A percentile compares a stretch with the other conserved stretches of the same genome.
phyloP scores from a whole-genome alignment of 2,329 filamentous ascomycete genomes.

The Chaetothyriales sp. region DNA sequence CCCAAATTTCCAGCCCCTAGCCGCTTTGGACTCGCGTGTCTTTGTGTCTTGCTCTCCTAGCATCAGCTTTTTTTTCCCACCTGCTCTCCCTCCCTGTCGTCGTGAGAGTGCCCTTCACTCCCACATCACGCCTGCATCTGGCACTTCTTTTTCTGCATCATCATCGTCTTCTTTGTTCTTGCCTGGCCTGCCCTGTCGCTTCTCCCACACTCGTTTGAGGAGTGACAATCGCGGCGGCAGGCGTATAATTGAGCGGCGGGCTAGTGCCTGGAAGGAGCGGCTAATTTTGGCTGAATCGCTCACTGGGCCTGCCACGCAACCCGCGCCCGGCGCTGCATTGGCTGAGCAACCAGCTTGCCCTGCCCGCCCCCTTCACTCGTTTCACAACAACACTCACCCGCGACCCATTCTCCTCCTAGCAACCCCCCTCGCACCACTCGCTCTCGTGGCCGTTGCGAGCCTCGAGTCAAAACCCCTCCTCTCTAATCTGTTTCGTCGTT shows the following conservation, averaged over 20 bases:
- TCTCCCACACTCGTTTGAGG: constrained; percentile 1
- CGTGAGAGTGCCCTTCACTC: background rate
- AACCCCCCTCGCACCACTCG: background rate
- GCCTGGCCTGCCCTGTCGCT: background rate
- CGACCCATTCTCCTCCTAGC: constrained; percentile 4
- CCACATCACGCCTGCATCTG: background rate
- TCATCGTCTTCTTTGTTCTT: background rate
- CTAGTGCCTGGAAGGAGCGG: background rate
- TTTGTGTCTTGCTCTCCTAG: background rate
- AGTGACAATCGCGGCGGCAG: background rate
- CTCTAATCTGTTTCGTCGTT: background rate
- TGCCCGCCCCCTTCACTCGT: constrained; percentile 19
- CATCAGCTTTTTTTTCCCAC: background rate
- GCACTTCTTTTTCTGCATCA: background rate
- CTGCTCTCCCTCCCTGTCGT: background rate
- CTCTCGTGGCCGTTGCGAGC: background rate
- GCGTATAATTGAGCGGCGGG: background rate
- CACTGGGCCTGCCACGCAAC: constrained; percentile 13
- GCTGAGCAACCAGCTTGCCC: constrained; percentile 19
- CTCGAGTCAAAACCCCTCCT: background rate
- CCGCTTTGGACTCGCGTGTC: background rate
- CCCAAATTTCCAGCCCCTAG: background rate
- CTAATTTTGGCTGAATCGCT: background rate
- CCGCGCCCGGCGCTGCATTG: constrained; percentile 16
- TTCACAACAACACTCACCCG: constrained; percentile 18